A percentile compares a stretch with the other conserved stretches of the same genome.
phyloP scores from a whole-genome alignment of 2,329 filamentous ascomycete genomes.

The Myriangium duriaei region DNA sequence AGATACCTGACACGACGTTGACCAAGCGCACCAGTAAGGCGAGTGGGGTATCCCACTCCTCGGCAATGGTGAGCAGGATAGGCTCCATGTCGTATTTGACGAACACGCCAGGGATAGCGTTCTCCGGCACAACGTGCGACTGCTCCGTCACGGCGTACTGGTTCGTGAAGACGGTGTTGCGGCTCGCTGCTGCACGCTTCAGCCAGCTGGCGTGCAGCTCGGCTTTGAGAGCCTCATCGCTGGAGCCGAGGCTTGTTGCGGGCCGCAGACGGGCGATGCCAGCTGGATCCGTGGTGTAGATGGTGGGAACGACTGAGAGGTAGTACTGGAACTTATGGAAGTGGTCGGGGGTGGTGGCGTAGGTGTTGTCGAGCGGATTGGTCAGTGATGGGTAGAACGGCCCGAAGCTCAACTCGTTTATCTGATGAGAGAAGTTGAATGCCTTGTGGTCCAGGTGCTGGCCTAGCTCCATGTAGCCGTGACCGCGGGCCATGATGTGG shows the following conservation, averaged over 20 bases:
- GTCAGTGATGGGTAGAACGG: constrained; percentile 88
- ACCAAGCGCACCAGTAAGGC: constrained; percentile 68
- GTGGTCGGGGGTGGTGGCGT: constrained; percentile 59
- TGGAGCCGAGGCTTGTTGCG: constrained; percentile 30
- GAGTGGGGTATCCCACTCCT: constrained; percentile 64
- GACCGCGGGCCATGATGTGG: constrained; percentile 87
- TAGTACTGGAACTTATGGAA: constrained; percentile 99
- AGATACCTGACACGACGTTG: constrained; percentile 79
- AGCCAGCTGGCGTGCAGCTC: constrained; percentile 1
- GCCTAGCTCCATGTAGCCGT: constrained; percentile 79
- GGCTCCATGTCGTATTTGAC: constrained; percentile 99
- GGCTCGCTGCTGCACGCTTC: constrained; percentile 17
- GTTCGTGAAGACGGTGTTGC: constrained; percentile 71
- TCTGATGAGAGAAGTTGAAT: constrained; percentile 96
- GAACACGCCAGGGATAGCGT: constrained; percentile 73
- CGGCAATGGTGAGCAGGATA: constrained; percentile 72
- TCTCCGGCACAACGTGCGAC: constrained; percentile 56
- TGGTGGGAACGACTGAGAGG: constrained; percentile 83
- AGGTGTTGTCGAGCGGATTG: constrained; percentile 88
- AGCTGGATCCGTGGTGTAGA: constrained; percentile 52
- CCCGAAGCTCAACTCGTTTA: constrained; percentile 92
- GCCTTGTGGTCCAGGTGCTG: constrained; percentile 70
- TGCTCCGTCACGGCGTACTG: constrained; percentile 97
- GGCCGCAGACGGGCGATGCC: constrained; percentile 34
- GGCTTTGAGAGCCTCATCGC: constrained; percentile 24